Evolutionary conservation across 2,329 filamentous ascomycete species (phyloP), one percentile per base, ranked within the genome.

Genomic region (Fusarium subglutinans): DNA sequence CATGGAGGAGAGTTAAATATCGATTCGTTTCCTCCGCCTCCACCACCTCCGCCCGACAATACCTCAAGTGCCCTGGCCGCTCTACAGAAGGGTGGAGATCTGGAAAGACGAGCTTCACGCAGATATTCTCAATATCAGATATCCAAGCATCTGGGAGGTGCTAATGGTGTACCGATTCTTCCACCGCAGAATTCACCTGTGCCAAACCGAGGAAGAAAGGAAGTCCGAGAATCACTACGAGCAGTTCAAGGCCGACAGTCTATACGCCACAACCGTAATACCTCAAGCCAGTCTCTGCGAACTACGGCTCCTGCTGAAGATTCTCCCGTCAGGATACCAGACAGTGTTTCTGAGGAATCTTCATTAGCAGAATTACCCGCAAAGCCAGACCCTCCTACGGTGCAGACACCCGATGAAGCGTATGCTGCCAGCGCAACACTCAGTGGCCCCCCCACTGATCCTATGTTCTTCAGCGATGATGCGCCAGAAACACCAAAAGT

Each of bases 101-200:
- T 99, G 56, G 96, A 99, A 83, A 90, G 96, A 80, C 90, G 96
- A 80, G 96, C 96, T 2, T 99, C 96, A 20, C 89, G 96, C 76
- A 89, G 96, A 79, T 99, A 98, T 81, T 98, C 96, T 5, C 93
- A 95, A 60, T 99, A 98, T 81, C 96, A 99, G 80, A 97, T 99
- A 76, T 94, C 94, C 51, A 98, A 98, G 80, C 95, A 98, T 78
- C 86, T 98, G 5, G 96, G 96, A 17, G 89, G 91, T 22, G 92
- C 92, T 44, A 95, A 92, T 82, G 94, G 94, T 26, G 92, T 98
- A 22, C 94, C 95, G 12, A 93, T 97, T 79, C 89, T 98, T 26
- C 95, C 96, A 33, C 87, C 93, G 35, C 94, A 97, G 80, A 94
- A 92, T 70, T 92, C 92, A 8, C 94, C 94, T 4, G 88, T 96